Percentiles rank a stretch among this genome's conserved stretches.
These are phyloP conservation scores for Paramecium tetraurelia DNA, from an alignment of 73 alveolate species.

Conservation along the genomic window DNA sequence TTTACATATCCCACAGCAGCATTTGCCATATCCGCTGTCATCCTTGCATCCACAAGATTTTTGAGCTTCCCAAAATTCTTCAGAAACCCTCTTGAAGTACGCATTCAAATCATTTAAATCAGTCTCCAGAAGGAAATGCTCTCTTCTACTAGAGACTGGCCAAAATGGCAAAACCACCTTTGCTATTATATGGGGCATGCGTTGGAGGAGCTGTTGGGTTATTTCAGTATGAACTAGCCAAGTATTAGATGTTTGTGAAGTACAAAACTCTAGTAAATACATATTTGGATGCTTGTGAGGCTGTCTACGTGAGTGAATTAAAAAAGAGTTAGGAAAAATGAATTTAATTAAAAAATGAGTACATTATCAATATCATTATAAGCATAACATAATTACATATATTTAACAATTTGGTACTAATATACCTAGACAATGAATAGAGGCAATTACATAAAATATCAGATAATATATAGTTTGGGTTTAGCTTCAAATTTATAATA, in stretches of 20 bases:
- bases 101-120: neutral
- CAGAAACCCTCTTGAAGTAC: neutral
- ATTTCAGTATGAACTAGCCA: neutral
- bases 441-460: neutral
- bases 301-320: neutral
- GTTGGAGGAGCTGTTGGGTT: neutral
- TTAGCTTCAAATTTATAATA: neutral
- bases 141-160: neutral
- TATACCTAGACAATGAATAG: neutral
- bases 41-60: neutral
- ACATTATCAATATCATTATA: neutral
- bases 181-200: neutral
- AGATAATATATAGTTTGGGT: neutral
- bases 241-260: neutral
- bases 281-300: slow-evolving; percentile 12
- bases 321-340: neutral
- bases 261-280: neutral
- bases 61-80: neutral
- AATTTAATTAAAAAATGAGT: neutral
- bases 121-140: slow-evolving; percentile 17
- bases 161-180: neutral
- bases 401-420: neutral
- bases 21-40: neutral
- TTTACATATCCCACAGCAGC: neutral
- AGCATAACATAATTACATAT: neutral